Percentiles rank a stretch among this genome's conserved stretches.
Evolutionary conservation across 129 eudicot species (phyloP).

Genomic region (Apium graveolens): DNA sequence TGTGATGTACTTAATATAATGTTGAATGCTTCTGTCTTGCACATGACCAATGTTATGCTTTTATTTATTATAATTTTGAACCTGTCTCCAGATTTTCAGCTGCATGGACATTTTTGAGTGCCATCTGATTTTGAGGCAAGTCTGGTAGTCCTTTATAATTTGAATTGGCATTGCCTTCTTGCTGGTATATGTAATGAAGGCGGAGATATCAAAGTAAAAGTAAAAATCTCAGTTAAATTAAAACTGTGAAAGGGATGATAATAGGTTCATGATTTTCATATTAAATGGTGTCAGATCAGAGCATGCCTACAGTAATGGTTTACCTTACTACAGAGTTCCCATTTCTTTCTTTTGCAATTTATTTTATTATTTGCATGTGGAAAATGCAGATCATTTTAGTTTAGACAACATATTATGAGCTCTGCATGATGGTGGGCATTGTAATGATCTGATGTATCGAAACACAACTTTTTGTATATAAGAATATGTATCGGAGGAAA

Average conservation of each 20-base stretch:
- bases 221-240: no score
- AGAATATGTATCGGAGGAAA: no score
- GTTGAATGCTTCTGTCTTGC: background rate
- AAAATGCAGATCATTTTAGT: background rate
- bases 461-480: no score
- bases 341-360: no score
- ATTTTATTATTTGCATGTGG: background rate
- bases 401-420: no score
- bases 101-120: background rate
- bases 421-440: no score
- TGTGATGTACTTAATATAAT: background rate
- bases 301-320: background rate
- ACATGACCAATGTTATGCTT: background rate
- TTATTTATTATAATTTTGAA: background rate
- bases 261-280: background rate
- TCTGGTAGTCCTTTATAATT: background rate
- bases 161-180: background rate
- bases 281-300: background rate
- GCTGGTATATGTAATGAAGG: background rate
- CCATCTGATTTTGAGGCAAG: background rate
- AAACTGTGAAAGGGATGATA: background rate
- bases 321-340: background rate
- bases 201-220: background rate
- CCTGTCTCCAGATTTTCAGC: background rate
- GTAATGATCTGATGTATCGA: no score